Evolutionary conservation across 192 early-diverging fungal genomes (phyloP), one percentile per base, ranked within the genome.

Genomic region (Coemansia sp.): DNA sequence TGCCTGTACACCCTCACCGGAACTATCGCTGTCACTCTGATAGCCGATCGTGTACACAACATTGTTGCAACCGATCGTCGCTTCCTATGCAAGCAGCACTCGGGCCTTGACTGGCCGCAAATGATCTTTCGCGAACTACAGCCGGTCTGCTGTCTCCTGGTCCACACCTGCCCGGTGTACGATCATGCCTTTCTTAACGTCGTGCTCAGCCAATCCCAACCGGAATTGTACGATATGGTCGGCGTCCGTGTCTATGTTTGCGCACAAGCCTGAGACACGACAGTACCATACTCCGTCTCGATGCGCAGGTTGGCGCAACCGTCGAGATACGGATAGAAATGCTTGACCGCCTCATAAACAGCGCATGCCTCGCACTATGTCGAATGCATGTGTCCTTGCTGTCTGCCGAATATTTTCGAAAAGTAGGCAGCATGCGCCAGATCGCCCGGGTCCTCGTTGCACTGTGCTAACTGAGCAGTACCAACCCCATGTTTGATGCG

Each of bases 371-470:
- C 70, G 15, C 55, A 45, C 53, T 47, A 73, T 3, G 64, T 58
- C 4, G 64, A 24, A 19, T 66, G 65, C 4, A 52, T 41, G 11
- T 32, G 24, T 17, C 70, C 70, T 19, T 73, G 70, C 48, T 29
- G 22, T 4, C 70, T 59, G 17, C 66, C 60, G 21, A 73, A 73
- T 29, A 38, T 54, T 49, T 73, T 73, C 1, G 64, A 66, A 39
- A 48, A 73, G 60, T 73, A 73, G 17, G 70, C 70, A 1, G 66
- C 65, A 2, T 52, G 59, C 29, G 25, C 43, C 10, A 73, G 38
- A 4, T 66, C 52, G 1, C 52, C n/a, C 15, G 15, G 4, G 2
- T 22, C 57, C n/a, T 14, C 3, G 1, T 8, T n/a, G 8, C 35
- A 4, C 1, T 58, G 57, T 11, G 57, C 57, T 2, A 58, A 14